Evolutionary conservation across 306 rosid genomes (phyloP).

Genomic region (Biancaea sappan): DNA sequence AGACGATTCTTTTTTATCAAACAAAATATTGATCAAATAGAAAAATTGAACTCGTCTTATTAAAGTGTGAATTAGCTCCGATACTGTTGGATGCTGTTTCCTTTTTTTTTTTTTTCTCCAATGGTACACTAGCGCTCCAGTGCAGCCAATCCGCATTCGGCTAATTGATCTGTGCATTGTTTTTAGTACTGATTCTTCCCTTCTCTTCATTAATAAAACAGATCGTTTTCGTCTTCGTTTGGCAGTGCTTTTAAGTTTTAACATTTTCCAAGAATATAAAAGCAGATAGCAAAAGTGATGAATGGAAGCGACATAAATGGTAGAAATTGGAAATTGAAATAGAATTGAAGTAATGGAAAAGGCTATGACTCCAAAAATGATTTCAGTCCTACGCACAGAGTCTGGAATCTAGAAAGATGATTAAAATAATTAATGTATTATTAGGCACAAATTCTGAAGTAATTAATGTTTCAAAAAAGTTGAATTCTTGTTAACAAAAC

Average conservation of each 20-base stretch:
- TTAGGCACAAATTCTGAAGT: too few species aligned
- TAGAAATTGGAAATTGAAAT: conserved; percentile 13
- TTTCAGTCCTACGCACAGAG: background rate
- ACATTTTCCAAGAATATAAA: background rate
- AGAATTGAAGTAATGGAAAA: background rate
- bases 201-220: background rate
- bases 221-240: too few species aligned
- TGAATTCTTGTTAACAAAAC: too few species aligned
- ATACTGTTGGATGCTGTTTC: too few species aligned
- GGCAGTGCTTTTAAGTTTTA: background rate
- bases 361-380: conserved; percentile 2
- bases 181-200: background rate
- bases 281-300: background rate
- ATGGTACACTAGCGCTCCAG: too few species aligned
- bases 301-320: background rate
- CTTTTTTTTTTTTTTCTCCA: too few species aligned
- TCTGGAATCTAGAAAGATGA: background rate
- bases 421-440: background rate
- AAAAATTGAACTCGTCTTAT: too few species aligned
- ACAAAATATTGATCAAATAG: too few species aligned
- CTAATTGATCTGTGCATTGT: background rate
- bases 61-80: too few species aligned
- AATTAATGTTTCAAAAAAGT: too few species aligned
- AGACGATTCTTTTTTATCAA: too few species aligned
- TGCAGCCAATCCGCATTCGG: too few species aligned